Evolutionary conservation across 352 stramenopile genomes (phyloP), one percentile per base, ranked within the genome.

Genomic region (Phytophthora brassicae): DNA sequence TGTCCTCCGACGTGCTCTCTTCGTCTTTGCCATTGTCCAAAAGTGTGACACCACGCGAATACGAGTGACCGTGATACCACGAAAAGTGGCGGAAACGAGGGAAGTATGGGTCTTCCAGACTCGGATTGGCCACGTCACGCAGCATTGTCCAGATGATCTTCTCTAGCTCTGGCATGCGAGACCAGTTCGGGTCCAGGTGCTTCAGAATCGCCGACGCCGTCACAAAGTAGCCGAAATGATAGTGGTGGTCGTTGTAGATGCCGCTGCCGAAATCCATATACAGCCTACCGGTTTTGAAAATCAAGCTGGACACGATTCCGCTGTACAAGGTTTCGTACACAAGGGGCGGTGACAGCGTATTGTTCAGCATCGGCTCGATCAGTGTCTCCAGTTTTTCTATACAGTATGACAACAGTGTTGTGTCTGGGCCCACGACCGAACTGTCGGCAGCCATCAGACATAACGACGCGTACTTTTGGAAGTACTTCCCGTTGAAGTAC

Each of bases 221-320:
- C 20, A 89, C 64, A 66, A 75, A 89, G 64, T 89, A 89, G 11
- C 77, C 80, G 61, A 81, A 89, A 64, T 89, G 80, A 63, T 87
- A 89, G 45, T 89, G 75, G 66, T 89, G 77, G 54, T 89, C 80
- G 64, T 89, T 89, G 66, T 89, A 89, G 47, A 89, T 73, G 24
- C 59, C 67, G 64, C 85, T 89, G 45, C 80, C 80, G 56, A 86
- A 89, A 31, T 89, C 77, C 2, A 72, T 75, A 44, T 84, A 73
- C 29, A 74, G 54, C 43, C 84, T 67, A 6, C 70, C 72, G 12
- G 64, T 75, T 13, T 58, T 67, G 50, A 89, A 78, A 11, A 66
- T 68, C 12, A 68, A 56, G n/a, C 56, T 68, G 14, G 64, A 80
- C 12, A 78, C 49, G 16, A 89, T 55, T 6, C 80, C 80, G 16